Percentiles rank a stretch among this genome's conserved stretches.
These are phyloP conservation scores for Mycena floridula DNA, from an alignment of 768 basidiomycete genomes.

Conservation along the genomic window DNA sequence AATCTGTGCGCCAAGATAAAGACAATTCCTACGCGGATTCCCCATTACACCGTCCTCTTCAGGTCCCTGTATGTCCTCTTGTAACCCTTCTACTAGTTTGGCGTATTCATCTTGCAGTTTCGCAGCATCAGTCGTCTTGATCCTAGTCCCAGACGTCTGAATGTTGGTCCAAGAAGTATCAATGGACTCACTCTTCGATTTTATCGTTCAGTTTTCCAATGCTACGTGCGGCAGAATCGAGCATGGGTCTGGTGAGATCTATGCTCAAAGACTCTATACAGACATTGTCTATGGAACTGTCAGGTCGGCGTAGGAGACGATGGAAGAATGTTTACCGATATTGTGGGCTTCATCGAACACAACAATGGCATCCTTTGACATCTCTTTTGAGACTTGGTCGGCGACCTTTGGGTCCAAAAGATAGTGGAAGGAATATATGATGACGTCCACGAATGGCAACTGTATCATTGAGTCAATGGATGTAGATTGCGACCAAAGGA, in stretches of 20 bases:
- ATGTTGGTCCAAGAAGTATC: background rate
- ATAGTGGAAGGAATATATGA: conserved; percentile 99
- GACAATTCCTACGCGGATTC: conserved; percentile 64
- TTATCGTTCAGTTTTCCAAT: conserved; percentile 82
- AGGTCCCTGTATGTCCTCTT: conserved; percentile 58
- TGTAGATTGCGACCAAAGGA: background rate
- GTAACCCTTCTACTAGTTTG: conserved; percentile 89
- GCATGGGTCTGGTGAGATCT: conserved; percentile 94
- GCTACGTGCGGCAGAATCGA: conserved; percentile 89
- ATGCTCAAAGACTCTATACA: conserved; percentile 98
- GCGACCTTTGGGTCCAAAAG: conserved; percentile 98
- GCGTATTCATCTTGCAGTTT: conserved; percentile 97
- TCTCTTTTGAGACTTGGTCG: conserved; percentile 96
- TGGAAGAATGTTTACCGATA: conserved; percentile 59
- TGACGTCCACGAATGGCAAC: conserved; percentile 94
- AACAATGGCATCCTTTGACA: conserved; percentile 96
- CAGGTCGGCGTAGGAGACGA: conserved; percentile 2
- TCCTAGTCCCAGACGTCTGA: conserved; percentile 45
- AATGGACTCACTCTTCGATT: conserved; percentile 84
- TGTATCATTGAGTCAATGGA: too few relatives aligned
- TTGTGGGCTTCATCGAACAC: conserved; percentile 99
- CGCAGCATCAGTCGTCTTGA: conserved; percentile 88
- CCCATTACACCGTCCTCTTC: conserved; percentile 78
- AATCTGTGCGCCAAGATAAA: background rate
- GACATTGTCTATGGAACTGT: conserved; percentile 88